Evolutionary conservation across 352 stramenopile species (phyloP).

Genomic region (Lagenidium giganteum): DNA sequence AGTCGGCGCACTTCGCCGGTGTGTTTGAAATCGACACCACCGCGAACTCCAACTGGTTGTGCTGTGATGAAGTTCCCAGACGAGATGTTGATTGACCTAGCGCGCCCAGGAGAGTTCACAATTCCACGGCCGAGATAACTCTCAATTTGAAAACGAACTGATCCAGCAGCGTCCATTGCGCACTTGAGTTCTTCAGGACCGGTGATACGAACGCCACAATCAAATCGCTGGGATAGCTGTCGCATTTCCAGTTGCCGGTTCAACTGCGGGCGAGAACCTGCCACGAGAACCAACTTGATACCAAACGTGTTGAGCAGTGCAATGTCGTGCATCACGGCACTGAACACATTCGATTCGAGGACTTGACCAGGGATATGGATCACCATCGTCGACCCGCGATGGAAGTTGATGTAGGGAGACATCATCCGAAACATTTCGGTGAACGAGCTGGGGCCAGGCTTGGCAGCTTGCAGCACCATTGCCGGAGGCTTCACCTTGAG

Average conservation of each 20-base stretch:
- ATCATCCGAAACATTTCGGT: constrained; percentile 93
- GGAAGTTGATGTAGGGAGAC: constrained; percentile 98
- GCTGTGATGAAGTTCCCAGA: constrained; percentile 97
- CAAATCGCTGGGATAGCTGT: constrained; percentile 67
- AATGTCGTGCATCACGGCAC: constrained; percentile 94
- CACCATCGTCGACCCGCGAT: constrained; percentile 93
- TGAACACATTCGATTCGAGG: constrained; percentile 89
- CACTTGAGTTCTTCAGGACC: constrained; percentile 88
- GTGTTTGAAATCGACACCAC: constrained; percentile 87
- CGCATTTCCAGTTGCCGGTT: constrained; percentile 83
- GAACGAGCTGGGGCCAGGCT: constrained; percentile 56
- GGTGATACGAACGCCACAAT: constrained; percentile 88
- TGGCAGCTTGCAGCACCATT: constrained; percentile 11
- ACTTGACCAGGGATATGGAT: constrained; percentile 95
- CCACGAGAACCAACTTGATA: constrained; percentile 93
- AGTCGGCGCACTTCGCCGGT: constrained; percentile 93
- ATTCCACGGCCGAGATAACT: constrained; percentile 80
- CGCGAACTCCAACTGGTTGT: constrained; percentile 82
- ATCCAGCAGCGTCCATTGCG: constrained; percentile 94
- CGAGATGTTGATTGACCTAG: constrained; percentile 87
- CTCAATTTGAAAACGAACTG: constrained; percentile 87
- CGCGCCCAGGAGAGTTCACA: constrained; percentile 71
- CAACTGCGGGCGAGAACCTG: constrained; percentile 94
- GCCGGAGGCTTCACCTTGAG: constrained; percentile 48
- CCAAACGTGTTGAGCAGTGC: constrained; percentile 94